Percentiles rank a stretch among this genome's conserved stretches.
phyloP scores from a whole-genome alignment of 2,329 filamentous ascomycete species.

The Colletotrichum orbiculare region DNA sequence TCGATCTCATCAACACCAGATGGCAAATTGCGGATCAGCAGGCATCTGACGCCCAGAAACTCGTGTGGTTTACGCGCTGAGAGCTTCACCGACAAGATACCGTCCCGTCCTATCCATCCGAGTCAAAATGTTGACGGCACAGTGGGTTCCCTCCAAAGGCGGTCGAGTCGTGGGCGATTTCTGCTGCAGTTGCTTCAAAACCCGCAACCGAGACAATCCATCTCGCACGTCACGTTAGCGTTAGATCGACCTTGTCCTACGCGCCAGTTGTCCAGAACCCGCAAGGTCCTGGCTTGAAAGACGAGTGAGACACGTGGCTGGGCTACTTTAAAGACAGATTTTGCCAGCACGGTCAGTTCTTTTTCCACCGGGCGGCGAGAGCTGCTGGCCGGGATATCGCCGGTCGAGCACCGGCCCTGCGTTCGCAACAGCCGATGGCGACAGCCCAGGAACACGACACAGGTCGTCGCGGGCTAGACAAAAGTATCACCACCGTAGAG shows the following conservation, averaged over 20 bases:
- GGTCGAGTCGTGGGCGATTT: slow-evolving; percentile 2
- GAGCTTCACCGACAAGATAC: too few relatives aligned
- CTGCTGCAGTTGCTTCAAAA: neutral
- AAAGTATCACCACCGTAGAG: too few relatives aligned
- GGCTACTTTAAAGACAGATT: neutral
- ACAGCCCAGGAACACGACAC: too few relatives aligned
- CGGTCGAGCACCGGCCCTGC: neutral
- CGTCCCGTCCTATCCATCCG: too few relatives aligned
- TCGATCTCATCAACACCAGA: too few relatives aligned
- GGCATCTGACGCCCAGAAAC: too few relatives aligned
- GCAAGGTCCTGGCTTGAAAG: neutral
- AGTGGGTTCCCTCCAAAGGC: neutral
- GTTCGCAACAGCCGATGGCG: too few relatives aligned
- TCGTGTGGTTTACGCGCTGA: too few relatives aligned
- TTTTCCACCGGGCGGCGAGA: slow-evolving; percentile 10
- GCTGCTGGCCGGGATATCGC: neutral
- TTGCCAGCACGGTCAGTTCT: neutral
- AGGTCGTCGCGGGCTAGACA: too few relatives aligned
- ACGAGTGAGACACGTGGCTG: neutral
- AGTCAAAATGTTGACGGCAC: neutral
- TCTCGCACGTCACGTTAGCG: neutral
- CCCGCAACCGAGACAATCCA: slow-evolving; percentile 14
- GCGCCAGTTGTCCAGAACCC: slow-evolving; percentile 1
- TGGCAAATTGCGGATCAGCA: too few relatives aligned
- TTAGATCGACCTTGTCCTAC: slow-evolving; percentile 15